phyloP scores from a whole-genome alignment of 2,329 filamentous ascomycete genomes.

The Parastagonospora avenae region DNA sequence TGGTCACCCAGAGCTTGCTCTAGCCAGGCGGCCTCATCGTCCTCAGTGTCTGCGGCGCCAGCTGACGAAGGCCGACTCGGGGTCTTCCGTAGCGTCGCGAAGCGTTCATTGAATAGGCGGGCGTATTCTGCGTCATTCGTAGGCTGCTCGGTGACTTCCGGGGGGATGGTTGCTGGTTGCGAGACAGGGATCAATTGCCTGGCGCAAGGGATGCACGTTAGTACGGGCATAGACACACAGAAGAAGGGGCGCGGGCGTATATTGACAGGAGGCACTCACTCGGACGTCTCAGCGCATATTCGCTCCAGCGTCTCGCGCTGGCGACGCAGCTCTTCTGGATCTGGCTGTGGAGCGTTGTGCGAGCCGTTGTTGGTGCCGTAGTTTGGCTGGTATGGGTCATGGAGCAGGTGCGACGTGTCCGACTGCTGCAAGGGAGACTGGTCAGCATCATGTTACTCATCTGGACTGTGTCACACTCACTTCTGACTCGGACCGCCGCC shows the following conservation, averaged over 20 bases:
- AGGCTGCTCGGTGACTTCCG: constrained; percentile 42
- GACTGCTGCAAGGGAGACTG: constrained; percentile 46
- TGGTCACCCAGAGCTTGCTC: constrained; percentile 34
- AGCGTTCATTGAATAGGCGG: constrained; percentile 51
- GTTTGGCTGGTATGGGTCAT: constrained; percentile 50
- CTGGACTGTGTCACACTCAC: constrained; percentile 38
- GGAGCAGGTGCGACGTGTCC: constrained; percentile 54
- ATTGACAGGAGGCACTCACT: constrained; percentile 42
- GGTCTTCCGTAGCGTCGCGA: constrained; percentile 34
- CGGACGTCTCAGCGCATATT: constrained; percentile 56
- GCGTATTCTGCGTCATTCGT: constrained; percentile 45
- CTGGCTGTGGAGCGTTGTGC: constrained; percentile 48
- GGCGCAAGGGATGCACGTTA: constrained; percentile 27
- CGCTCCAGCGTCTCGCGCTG: constrained; percentile 56
- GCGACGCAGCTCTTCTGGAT: constrained; percentile 55
- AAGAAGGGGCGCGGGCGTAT: constrained; percentile 3
- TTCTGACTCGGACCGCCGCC: constrained; percentile 51
- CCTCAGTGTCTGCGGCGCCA: constrained; percentile 23
- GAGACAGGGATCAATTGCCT: constrained; percentile 58
- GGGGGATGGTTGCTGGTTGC: constrained; percentile 49
- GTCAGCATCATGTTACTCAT: constrained; percentile 25
- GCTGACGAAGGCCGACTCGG: constrained; percentile 30
- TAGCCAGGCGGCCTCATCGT: constrained; percentile 46
- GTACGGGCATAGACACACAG: neutral
- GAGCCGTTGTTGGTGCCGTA: constrained; percentile 51